A percentile compares a stretch with the other conserved stretches of the same genome.
Conservation (phyloP, 306 rosid genomes). For the Glycine tomentella region DNA sequence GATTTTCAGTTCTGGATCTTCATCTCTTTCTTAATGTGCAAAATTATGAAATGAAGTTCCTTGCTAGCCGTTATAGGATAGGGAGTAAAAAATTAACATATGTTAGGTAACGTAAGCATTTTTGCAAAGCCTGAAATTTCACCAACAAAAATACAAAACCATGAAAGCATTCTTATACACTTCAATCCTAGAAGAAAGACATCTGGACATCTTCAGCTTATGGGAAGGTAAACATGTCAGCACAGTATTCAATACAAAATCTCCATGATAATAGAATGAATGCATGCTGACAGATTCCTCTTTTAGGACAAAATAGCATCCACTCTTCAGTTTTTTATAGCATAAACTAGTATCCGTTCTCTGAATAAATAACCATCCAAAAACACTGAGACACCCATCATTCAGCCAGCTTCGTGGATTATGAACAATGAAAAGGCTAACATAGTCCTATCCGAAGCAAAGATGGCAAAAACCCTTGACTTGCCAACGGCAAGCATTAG, state of each 20-base stretch:
- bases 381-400: slow-evolving; percentile 17
- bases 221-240: not conserved
- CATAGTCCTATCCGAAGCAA: slow-evolving; percentile 21
- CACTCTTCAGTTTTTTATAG: not conserved
- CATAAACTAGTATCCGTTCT: not conserved
- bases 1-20: not conserved
- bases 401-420: not conserved
- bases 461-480: slow-evolving; percentile 22
- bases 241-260: slow-evolving; percentile 18
- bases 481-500: not conserved
- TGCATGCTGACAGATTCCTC: not conserved
- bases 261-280: slow-evolving; percentile 15
- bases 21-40: not conserved
- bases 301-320: not conserved
- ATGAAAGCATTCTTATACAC: slow-evolving; percentile 13
- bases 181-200: slow-evolving; percentile 30
- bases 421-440: slow-evolving; percentile 27
- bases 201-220: not conserved
- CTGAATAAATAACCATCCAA: slow-evolving; percentile 8
- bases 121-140: not conserved
- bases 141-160: slow-evolving; percentile 1
- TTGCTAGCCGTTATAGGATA: not conserved
- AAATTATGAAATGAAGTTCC: not conserved
- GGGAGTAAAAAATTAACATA: not conserved
- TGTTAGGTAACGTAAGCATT: not conserved